phyloP scores from a whole-genome alignment of 345 rosid species.

The Excoecaria agallocha region DNA sequence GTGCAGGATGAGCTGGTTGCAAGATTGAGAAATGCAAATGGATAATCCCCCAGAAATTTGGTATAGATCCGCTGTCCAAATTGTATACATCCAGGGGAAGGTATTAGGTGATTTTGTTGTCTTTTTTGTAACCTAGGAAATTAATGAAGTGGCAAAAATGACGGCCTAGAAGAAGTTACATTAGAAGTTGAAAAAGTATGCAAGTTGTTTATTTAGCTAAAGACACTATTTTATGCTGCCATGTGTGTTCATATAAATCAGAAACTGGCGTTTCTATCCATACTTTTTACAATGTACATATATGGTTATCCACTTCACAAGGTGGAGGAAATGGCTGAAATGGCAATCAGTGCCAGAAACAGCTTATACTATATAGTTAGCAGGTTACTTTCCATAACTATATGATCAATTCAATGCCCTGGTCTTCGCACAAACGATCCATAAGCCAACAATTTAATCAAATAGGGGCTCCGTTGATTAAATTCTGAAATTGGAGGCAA shows the following conservation, averaged over 20 bases:
- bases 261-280: neutral
- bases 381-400: no score
- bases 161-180: neutral
- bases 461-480: no score
- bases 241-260: neutral
- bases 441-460: no score
- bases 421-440: no score
- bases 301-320: no score
- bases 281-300: no score
- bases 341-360: no score
- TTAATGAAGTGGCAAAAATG: neutral
- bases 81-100: neutral
- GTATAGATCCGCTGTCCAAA: slow-evolving; percentile 1
- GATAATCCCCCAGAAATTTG: slow-evolving; percentile 21
- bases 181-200: neutral
- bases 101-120: slow-evolving; percentile 17
- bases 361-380: no score
- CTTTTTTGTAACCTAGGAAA: slow-evolving; percentile 19
- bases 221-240: neutral
- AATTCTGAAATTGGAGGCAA: no score
- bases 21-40: slow-evolving; percentile 56
- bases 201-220: neutral
- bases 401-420: no score
- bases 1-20: slow-evolving; percentile 87
- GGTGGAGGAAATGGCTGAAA: no score